A percentile compares a stretch with the other conserved stretches of the same genome.
Conservation (phyloP, 2,329 filamentous ascomycete species). For the Xylariaceae sp. region DNA sequence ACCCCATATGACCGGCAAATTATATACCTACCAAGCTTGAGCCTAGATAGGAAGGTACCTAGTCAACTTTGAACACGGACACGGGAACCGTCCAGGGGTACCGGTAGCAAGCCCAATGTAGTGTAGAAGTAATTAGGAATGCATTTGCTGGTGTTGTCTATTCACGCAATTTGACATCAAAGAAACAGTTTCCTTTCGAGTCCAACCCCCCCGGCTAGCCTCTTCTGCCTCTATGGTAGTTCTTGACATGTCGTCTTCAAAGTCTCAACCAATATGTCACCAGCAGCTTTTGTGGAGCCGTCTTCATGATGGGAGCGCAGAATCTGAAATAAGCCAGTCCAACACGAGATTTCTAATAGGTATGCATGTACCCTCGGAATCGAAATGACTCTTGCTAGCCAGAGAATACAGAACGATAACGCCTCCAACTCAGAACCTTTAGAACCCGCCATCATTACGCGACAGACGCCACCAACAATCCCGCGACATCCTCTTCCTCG, state of each 20-base stretch:
- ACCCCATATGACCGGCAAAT: too few relatives aligned
- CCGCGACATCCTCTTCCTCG: conserved; percentile 88
- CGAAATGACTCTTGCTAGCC: conserved; percentile 30
- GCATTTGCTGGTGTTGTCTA: too few relatives aligned
- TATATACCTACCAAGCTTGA: too few relatives aligned
- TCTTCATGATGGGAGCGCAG: conserved; percentile 1
- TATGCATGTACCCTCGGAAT: conserved; percentile 28
- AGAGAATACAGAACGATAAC: conserved; percentile 32
- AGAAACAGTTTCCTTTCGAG: neutral
- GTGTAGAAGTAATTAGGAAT: too few relatives aligned
- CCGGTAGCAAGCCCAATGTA: too few relatives aligned
- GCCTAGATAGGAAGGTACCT: too few relatives aligned
- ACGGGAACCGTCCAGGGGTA: too few relatives aligned
- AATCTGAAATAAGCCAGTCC: conserved; percentile 9
- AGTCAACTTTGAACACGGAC: too few relatives aligned
- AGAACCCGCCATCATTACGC: conserved; percentile 50
- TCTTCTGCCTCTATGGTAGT: conserved; percentile 3
- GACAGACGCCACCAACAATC: conserved; percentile 78
- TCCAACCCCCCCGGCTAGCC: neutral
- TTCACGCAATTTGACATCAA: neutral
- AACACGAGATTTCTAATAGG: conserved; percentile 19
- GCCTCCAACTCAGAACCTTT: conserved; percentile 25
- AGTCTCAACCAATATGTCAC: conserved; percentile 4
- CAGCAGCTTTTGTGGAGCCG: neutral
- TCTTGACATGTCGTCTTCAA: neutral